phyloP scores from a whole-genome alignment of 148 eudicot genomes.

The Euryodendron excelsum region DNA sequence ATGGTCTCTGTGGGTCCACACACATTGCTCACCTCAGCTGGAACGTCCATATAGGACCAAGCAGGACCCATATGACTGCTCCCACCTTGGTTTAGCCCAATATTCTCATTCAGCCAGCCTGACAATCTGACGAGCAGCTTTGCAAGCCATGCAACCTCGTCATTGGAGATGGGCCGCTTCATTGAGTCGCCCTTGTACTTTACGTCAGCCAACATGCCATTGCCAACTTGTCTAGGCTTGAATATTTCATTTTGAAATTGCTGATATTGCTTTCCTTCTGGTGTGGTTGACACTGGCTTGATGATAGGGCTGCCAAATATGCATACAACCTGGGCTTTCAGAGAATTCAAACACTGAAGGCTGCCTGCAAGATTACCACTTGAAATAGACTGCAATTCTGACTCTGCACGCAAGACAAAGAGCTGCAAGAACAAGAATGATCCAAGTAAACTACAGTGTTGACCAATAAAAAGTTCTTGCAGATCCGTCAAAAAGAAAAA shows the following conservation, averaged over 20 bases:
- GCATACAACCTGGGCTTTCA: conserved; percentile 47
- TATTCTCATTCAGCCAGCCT: conserved; percentile 53
- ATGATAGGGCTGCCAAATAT: conserved; percentile 57
- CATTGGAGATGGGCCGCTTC: conserved; percentile 79
- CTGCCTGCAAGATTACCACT: conserved; percentile 53
- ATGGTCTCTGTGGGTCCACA: conserved; percentile 40
- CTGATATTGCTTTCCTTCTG: conserved; percentile 34
- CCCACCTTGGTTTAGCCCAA: conserved; percentile 55
- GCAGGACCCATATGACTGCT: conserved; percentile 22
- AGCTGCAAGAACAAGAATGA: conserved; percentile 48
- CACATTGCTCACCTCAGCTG: conserved; percentile 37
- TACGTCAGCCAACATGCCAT: conserved; percentile 32
- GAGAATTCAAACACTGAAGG: conserved; percentile 51
- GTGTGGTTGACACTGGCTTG: conserved; percentile 31
- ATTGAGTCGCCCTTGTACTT: conserved; percentile 92
- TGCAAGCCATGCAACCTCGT: conserved; percentile 93
- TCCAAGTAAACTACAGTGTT: background rate
- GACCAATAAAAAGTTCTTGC: background rate
- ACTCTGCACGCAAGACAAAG: conserved; percentile 83
- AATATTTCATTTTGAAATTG: conserved; percentile 66
- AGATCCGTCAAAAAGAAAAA: background rate
- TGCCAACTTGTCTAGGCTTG: conserved; percentile 59
- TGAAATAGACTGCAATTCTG: conserved; percentile 67
- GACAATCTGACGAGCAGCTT: conserved; percentile 62
- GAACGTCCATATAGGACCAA: conserved; percentile 58